Conservation (phyloP, 306 rosid species). For the Lagenaria siceraria region DNA sequence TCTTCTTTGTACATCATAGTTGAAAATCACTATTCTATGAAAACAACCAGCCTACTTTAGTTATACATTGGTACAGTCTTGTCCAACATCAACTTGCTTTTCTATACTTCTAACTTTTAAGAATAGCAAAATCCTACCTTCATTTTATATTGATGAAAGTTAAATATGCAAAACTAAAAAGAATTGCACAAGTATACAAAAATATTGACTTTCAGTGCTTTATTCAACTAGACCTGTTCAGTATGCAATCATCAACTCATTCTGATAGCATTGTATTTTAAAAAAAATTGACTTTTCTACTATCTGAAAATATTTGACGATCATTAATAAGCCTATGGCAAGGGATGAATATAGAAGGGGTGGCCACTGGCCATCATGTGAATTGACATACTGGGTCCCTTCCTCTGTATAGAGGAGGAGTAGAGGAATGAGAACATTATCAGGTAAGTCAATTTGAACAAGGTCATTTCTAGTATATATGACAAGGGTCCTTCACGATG, state of each 20-base stretch:
- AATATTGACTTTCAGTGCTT: background rate
- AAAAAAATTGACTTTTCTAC: background rate
- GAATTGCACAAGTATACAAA: no score
- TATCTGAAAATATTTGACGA: background rate
- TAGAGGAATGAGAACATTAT: background rate
- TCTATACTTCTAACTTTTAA: background rate
- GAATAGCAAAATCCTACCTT: background rate
- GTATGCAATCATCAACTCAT: background rate
- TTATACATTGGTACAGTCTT: background rate
- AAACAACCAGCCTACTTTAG: background rate
- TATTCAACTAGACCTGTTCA: background rate
- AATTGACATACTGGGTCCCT: background rate
- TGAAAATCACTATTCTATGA: background rate
- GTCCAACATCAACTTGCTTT: background rate
- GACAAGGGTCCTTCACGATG: background rate
- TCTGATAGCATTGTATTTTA: background rate
- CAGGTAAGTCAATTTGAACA: background rate
- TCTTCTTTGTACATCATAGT: background rate
- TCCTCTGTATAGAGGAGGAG: background rate
- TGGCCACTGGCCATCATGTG: background rate
- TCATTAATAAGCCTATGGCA: background rate
- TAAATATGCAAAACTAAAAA: background rate
- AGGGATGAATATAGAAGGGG: background rate
- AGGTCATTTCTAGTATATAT: background rate
- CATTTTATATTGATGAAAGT: background rate